Evolutionary conservation across 495 filamentous ascomycete species (phyloP), one percentile per base, ranked within the genome.

Genomic region (Evernia prunastri): DNA sequence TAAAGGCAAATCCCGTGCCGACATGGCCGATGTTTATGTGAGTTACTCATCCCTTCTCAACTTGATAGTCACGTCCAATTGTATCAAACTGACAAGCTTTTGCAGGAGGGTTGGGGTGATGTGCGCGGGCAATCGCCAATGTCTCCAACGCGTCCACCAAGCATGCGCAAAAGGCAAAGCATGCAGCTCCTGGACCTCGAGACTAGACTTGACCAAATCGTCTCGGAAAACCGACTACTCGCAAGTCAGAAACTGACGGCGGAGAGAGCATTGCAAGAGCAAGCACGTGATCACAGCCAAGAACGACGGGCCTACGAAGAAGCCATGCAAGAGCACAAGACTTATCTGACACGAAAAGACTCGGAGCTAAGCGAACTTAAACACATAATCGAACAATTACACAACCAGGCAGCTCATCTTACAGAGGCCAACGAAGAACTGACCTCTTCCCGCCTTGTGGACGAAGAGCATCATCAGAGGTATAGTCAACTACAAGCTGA

Each of bases 21-120:
- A 86, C 78, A 96, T 96, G 91, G 81, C 89, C 72, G 89, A 96
- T 82, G 89, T 95, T 79, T 96, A 89, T 78, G 92, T 96, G 86
- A 86, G 92, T 89, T 7, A 37, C 12, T 40, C 60, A 67, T n/a
- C n/a, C n/a, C n/a, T n/a, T n/a, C n/a, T n/a, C n/a, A n/a, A n/a
- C n/a, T n/a, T n/a, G n/a, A n/a, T n/a, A n/a, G n/a, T n/a, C n/a
- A n/a, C n/a, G n/a, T n/a, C n/a, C n/a, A n/a, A n/a, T n/a, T n/a
- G n/a, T n/a, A n/a, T n/a, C n/a, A 65, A 58, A 54, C 66, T 64
- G 42, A 67, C 57, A 47, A 29, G 20, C 35, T 49, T 60, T 61
- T 63, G 61, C 75, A 96, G 91, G 92, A 96, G 84, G 93, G 89
- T 76, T 96, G 85, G 81, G 94, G 95, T 75, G 92, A 96, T 75